Base-by-base conservation (phyloP, 768 basidiomycete species). In the Russula griseocarnosa region DNA sequence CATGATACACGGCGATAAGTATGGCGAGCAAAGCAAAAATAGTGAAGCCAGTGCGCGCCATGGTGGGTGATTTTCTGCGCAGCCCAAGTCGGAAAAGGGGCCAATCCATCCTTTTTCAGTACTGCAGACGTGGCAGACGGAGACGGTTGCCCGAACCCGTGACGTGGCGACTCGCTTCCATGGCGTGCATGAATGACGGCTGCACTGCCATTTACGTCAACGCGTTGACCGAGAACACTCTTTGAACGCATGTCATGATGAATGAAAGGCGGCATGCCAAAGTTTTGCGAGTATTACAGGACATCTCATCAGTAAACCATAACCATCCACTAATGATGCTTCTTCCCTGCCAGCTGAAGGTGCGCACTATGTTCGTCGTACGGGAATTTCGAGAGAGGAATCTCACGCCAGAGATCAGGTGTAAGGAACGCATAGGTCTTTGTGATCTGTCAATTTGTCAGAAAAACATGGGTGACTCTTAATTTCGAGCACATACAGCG, bases 381-480 rank as follows among this genome's bases (percentile, higher is more conserved):
- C 10, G 93, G 93, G 71, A 89, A 82, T 77, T 90, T 91, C 66
- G 90, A 90, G 32, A 90, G 79, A 46, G 93, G 86, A 75, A 96
- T 96, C 75, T 96, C 91, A 73, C 88, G 86, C 96, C 96, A 98
- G 71, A 98, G 83, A 76, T 98, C 95, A 63, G 97, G 97, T 47
- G 96, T 97, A 67, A 98, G 87, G 92, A 98, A 97, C 52, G 93
- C 78, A 76, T 99, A 99, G 64, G 95, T 97, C 86, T 94, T 94
- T 70, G 97, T 93, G 78, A 99, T 93, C 95, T 90, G 69, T 10
- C 67, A 28, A 24, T 1, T 20, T 22, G 52, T 36, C 13, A 60
- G 61, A 49, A 51, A 34, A 28, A 59, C 24, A 28, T 44, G 42
- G 52, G 9, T 13, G 50, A 26, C 55, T 1, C 30, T 54, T 66